Evolutionary conservation across 2,329 filamentous ascomycete genomes (phyloP), one percentile per base, ranked within the genome.

Genomic region (Colletotrichum magnum): DNA sequence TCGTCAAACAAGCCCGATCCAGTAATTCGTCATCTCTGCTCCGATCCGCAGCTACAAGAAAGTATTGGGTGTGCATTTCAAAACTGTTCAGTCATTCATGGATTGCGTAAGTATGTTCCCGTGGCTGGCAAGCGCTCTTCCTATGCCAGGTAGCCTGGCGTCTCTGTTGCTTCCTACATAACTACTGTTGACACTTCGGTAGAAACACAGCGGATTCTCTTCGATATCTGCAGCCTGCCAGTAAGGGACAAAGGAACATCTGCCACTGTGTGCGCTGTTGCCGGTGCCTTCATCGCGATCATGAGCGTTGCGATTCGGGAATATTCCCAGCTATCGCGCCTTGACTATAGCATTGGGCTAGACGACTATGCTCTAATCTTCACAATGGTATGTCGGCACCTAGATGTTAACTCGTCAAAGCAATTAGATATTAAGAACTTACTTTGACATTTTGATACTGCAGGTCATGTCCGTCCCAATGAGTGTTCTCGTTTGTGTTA

Each of bases 321-420:
- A 24, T 68, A 58, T 21, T 63, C 64, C 4, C 64, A 64, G 16
- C 45, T 68, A 12, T 63, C 53, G 4, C 58, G 64, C 6, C 4
- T 52, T 0, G 64, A 64, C 28, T 68, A 68, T 2, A 68, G 1
- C 5, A 39, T 68, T 1, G 64, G 64, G 5, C 36, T 68, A 2
- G 64, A 68, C 13, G 64, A 68, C 21, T 68, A 64, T 15, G 64
- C 64, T 36, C 18, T 68, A 1, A 47, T 68, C 21, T 68, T 68
- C 4, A 64, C 41, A 2, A 53, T 64, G 64, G 64, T 58, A 47
- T 39, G 52, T n/a, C 15, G 6, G 15, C 16, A n/a, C 41, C 15
- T 43, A 13, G 7, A 3, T 10, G 32, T 6, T 6, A 12, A 36
- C 7, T 36, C 7, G 7, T 2, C 9, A 10, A 36, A 36, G 32